Base-by-base conservation (phyloP, 2,329 filamentous ascomycete species). In the Trichothecium sympodiale region DNA sequence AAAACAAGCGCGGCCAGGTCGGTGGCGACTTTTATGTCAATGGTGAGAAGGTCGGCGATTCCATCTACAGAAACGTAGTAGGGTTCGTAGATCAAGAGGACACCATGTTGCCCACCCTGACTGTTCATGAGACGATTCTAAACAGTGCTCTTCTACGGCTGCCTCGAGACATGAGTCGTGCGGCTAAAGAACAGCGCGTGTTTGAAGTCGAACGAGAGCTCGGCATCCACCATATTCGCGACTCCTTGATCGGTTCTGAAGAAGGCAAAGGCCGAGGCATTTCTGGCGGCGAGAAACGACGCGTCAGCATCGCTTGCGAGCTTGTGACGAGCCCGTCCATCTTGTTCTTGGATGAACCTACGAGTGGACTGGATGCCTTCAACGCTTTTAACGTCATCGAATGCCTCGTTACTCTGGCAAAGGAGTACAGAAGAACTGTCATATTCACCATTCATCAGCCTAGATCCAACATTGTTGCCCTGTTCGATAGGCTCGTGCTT, bases 71-170 rank as follows among this genome's bases (percentile, higher is more conserved):
- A 53, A 88, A 77, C 42, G 86, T 96, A 35, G 82, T 95, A 44
- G 91, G 93, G 16, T 98, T 96, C 49, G 91, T 98, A 29, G 91
- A 98, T 49, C 91, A 98, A 61, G 91, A 98, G 53, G 91, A 98
- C 53, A 94, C 89, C 5, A 89, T 98, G 79, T 69, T 98, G 30
- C 81, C 91, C 0, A 98, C 91, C 1, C 66, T 98, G 46, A 98
- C 91, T 0, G 91, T 98, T 8, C 91, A 98, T 56, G 91, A 98
- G 60, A 98, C 91, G 0, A 98, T 98, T 42, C 67, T 95, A 43
- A 95, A 84, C 48, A 96, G 89, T 50, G 91, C 91, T 17, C 65
- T 96, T 14, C 74, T 98, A 33, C 79, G 93, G 46, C 70, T 98
- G n/a, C 91, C 91, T 4, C 80, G 80, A 35, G 83, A 93, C 48